phyloP scores from a whole-genome alignment of 192 early-diverging fungal species.

The Piromyces finnis region DNA sequence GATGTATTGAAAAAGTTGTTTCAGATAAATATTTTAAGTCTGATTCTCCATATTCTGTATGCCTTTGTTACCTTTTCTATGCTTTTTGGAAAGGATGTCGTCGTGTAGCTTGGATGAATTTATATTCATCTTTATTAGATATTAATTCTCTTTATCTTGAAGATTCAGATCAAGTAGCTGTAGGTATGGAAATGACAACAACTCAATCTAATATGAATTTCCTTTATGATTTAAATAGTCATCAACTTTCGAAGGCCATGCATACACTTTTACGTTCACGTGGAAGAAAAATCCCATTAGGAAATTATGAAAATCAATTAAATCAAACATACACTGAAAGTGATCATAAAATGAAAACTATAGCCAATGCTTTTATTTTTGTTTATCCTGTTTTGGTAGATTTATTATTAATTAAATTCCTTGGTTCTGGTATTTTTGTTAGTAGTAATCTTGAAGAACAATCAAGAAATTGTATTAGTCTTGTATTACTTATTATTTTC shows the following conservation, averaged over 20 bases:
- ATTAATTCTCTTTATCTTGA: conserved; percentile 18
- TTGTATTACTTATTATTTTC: conserved; percentile 2
- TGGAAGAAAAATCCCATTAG: conserved; percentile 1
- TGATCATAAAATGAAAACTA: not conserved
- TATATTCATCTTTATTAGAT: conserved; percentile 6
- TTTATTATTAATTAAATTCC: conserved; percentile 6
- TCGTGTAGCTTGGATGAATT: conserved; percentile 13
- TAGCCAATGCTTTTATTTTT: conserved; percentile 18
- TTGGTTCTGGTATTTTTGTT: conserved; percentile 15
- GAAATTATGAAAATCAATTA: not conserved
- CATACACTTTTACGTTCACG: conserved; percentile 6
- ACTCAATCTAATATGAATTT: conserved; percentile 11
- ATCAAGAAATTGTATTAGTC: not conserved
- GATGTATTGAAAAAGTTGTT: not conserved
- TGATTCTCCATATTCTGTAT: not conserved
- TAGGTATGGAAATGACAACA: conserved; percentile 18
- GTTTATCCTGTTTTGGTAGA: conserved; percentile 22
- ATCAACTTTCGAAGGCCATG: conserved; percentile 8
- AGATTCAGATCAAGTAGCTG: conserved; percentile 20
- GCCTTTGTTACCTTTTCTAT: conserved; percentile 12
- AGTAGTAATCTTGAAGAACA: not conserved
- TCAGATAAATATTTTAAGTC: not conserved
- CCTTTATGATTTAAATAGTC: conserved; percentile 11
- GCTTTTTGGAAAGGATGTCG: conserved; percentile 14
- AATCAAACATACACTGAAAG: not conserved